Evolutionary conservation across 306 rosid genomes (phyloP), one percentile per base, ranked within the genome.

Genomic region (Inga laurina): DNA sequence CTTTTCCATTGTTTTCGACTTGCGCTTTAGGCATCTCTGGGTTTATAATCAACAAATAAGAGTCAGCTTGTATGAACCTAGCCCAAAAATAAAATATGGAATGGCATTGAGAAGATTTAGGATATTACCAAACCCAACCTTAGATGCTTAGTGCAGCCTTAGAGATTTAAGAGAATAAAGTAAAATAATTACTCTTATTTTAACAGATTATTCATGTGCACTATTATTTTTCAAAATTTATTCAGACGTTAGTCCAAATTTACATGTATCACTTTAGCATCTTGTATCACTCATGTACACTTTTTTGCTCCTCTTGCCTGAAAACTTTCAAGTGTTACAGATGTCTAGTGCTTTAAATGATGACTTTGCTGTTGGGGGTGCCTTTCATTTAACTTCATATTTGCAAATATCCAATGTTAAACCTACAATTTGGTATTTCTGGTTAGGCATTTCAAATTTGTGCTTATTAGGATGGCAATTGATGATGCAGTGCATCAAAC

Each of bases 401-500:
- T 64, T 75, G 44, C 16, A 10, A 64, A 76, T 24, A 49, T 69
- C 32, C 27, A 79, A 37, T 79, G 76, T 70, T 86, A 9, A 80
- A 12, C 52, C 21, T 22, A 49, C 18, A 27, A 44, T 61, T 49
- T 77, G 22, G 35, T 44, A 39, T 76, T 73, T 77, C 54, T 75
- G 30, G 76, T 39, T 45, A 56, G 41, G 39, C 56, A 72, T 77
- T 73, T 83, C 79, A n/a, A 39, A 32, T 65, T 41, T 30, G 15
- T 30, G 71, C 41, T 65, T 65, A 65, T 30, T 52, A 62, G 79
- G 76, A 62, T 74, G 7, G 84, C 32, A 81, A 75, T 79, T 49
- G 27, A 43, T 35, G 11, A 34, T 21, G 68, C 68, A 80, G 71
- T 49, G 10, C 65, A 61, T 83, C 16, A 57, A 49, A 77, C 72